Evolutionary conservation across 768 basidiomycete species (phyloP).

Genomic region (Glaciozyma martinii): DNA sequence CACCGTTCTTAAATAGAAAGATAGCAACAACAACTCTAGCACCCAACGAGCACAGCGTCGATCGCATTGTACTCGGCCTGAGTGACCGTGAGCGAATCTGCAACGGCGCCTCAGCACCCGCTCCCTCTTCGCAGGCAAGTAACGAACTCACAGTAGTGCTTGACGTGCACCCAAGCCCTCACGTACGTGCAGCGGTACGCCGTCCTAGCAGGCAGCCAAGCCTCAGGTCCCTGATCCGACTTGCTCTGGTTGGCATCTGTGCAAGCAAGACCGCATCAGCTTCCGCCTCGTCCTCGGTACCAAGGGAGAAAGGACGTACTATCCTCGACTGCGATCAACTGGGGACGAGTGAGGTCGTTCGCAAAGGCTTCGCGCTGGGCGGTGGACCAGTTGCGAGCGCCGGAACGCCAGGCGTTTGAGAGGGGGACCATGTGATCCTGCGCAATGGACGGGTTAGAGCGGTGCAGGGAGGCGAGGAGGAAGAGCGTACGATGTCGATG

Average conservation of each 20-base stretch:
- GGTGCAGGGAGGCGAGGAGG: background rate
- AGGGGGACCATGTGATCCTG: slow-evolving; percentile 2
- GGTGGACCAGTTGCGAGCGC: background rate
- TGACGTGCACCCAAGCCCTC: background rate
- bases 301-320: background rate
- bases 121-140: background rate
- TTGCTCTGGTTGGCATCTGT: background rate
- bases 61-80: background rate
- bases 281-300: background rate
- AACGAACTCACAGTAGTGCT: background rate
- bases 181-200: background rate
- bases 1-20: too few relatives aligned
- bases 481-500: background rate
- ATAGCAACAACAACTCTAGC: background rate
- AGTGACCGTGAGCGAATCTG: background rate
- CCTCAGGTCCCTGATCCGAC: background rate
- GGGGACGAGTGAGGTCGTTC: background rate
- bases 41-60: background rate
- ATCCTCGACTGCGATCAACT: background rate
- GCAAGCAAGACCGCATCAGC: too few relatives aligned
- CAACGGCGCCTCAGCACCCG: background rate
- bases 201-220: background rate
- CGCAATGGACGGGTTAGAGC: too few relatives aligned
- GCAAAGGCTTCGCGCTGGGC: background rate
- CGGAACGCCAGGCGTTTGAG: background rate